These are phyloP conservation scores for Ceriops decandra DNA, from an alignment of 345 rosid species.

Conservation along the genomic window DNA sequence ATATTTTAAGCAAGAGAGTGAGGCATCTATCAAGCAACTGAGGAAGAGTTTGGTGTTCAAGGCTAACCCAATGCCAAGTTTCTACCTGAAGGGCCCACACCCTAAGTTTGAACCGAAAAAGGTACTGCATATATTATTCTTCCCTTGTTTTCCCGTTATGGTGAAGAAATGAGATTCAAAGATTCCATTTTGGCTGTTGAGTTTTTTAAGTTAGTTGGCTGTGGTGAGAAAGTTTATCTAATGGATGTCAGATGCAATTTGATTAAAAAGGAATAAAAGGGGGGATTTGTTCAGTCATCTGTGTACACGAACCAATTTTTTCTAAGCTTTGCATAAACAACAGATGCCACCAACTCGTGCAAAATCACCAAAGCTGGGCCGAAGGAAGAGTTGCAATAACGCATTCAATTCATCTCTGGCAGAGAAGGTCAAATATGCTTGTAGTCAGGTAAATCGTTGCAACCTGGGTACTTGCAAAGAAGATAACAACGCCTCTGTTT, in stretches of 20 bases:
- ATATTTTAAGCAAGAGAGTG: conserved; percentile 31
- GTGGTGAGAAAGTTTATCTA: too few species aligned
- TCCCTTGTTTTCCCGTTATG: neutral
- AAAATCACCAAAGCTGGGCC: conserved; percentile 34
- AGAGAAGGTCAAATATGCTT: conserved; percentile 7
- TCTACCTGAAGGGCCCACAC: conserved; percentile 34
- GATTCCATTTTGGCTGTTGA: too few species aligned
- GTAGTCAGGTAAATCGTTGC: conserved; percentile 19
- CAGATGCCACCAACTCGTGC: conserved; percentile 40
- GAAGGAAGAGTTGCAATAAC: conserved; percentile 29
- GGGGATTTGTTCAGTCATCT: neutral
- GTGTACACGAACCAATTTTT: neutral
- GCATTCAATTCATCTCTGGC: conserved; percentile 11
- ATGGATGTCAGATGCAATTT: too few species aligned
- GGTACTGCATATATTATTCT: conserved; percentile 16
- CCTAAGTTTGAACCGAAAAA: conserved; percentile 35
- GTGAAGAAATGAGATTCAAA: neutral
- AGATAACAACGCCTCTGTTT: conserved; percentile 16
- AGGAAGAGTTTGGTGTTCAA: conserved; percentile 36
- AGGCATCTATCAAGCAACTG: conserved; percentile 36
- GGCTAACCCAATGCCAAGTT: conserved; percentile 43
- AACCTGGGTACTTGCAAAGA: conserved; percentile 13
- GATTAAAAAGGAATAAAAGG: neutral
- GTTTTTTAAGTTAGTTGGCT: too few species aligned
- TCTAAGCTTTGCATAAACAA: conserved; percentile 2